Evolutionary conservation across 1,284 basidiomycete species (phyloP).

Genomic region (Sutorius eximius): DNA sequence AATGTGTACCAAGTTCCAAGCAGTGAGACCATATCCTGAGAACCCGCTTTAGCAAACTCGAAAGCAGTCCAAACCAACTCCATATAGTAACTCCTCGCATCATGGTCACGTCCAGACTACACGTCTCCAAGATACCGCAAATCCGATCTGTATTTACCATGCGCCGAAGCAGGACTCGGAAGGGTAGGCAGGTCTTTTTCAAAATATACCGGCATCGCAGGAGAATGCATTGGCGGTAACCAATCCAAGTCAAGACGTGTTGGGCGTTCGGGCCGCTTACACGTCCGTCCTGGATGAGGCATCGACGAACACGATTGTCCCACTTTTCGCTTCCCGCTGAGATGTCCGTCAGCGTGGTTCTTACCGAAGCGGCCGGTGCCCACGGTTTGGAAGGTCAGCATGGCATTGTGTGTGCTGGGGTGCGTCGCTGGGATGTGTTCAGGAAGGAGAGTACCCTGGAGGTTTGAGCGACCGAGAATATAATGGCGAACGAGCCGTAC

Average conservation of each 20-base stretch:
- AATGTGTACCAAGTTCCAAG: neutral
- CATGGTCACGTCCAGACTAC: neutral
- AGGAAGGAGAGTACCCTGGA: constrained; percentile 28
- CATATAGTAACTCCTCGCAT: neutral
- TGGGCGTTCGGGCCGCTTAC: neutral
- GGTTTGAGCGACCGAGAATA: constrained; percentile 14
- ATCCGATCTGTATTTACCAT: neutral
- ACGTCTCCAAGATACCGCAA: neutral
- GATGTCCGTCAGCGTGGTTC: neutral
- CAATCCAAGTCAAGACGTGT: neutral
- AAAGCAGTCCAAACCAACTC: neutral
- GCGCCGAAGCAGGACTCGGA: neutral
- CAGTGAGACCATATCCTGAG: no score
- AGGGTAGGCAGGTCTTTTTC: neutral
- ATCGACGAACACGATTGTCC: neutral
- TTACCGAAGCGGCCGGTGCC: constrained; percentile 16
- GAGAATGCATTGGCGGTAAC: neutral
- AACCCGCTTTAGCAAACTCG: neutral
- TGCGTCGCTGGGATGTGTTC: constrained; percentile 40
- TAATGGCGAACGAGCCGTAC: constrained; percentile 28
- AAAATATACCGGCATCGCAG: neutral
- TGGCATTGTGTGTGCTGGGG: constrained; percentile 39
- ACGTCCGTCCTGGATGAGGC: neutral
- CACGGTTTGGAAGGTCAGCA: constrained; percentile 23
- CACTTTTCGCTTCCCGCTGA: constrained; percentile 3